Conservation (phyloP, 2,329 filamentous ascomycete genomes). For the Apiospora malaysiana region DNA sequence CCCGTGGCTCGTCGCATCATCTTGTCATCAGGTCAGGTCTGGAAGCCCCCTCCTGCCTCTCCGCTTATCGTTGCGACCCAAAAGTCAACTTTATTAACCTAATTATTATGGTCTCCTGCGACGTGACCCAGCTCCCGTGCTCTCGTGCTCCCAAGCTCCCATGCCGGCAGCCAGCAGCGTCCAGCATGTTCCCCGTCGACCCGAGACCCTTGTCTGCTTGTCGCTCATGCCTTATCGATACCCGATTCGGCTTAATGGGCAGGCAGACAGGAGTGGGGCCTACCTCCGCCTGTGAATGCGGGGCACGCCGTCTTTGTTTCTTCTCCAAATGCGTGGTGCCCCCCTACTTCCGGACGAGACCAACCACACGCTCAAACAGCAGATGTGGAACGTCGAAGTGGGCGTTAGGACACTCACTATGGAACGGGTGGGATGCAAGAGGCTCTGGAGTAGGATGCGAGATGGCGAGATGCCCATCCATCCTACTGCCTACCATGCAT, state of each 20-base stretch:
- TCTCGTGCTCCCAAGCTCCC: not conserved
- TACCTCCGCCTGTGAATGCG: slow-evolving; percentile 3
- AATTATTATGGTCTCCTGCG: not conserved
- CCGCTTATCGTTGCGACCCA: slow-evolving; percentile 8
- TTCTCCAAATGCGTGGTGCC: too few species aligned
- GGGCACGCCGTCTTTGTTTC: slow-evolving; percentile 2
- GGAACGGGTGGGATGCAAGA: not conserved
- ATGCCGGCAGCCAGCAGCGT: not conserved
- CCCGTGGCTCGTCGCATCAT: slow-evolving; percentile 23
- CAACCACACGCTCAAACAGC: not conserved
- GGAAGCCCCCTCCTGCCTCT: not conserved
- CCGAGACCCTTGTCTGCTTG: slow-evolving; percentile 7
- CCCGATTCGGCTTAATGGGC: slow-evolving; percentile 15
- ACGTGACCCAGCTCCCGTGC: not conserved
- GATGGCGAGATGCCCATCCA: not conserved
- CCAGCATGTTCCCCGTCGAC: not conserved
- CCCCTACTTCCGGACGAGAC: not conserved
- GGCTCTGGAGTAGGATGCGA: not conserved
- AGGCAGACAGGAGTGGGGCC: not conserved
- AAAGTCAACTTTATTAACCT: slow-evolving; percentile 11
- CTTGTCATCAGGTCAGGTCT: slow-evolving; percentile 20
- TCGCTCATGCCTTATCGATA: slow-evolving; percentile 21
- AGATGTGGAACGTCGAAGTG: slow-evolving; percentile 2
- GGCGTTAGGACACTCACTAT: not conserved
- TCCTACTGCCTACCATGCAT: not conserved